A percentile compares a stretch with the other conserved stretches of the same genome.
These are phyloP conservation scores for Dendrobium chrysotoxum DNA, from an alignment of 106 monocot genomes.

Conservation along the genomic window DNA sequence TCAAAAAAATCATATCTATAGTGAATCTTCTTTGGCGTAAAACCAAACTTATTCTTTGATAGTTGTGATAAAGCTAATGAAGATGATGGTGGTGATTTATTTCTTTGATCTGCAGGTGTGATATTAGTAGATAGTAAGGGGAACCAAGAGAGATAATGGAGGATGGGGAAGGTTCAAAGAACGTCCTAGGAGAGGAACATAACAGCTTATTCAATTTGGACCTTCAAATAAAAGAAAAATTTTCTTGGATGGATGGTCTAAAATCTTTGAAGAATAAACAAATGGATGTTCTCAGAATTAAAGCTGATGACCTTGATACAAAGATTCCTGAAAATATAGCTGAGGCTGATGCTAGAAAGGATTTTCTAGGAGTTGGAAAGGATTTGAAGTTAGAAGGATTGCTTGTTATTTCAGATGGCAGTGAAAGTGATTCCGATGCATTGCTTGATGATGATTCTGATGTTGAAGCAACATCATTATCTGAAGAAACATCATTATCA, in stretches of 20 bases:
- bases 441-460: not conserved
- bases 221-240: not conserved
- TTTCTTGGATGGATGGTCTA: not conserved
- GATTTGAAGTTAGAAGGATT: not conserved
- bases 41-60: constrained; percentile 1
- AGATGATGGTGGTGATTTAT: not conserved
- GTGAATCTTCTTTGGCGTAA: not conserved
- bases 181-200: not conserved
- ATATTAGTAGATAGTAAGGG: not conserved
- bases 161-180: not conserved
- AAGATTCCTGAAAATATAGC: not conserved
- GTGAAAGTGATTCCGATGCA: not conserved
- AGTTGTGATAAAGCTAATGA: not conserved
- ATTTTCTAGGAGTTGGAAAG: not conserved
- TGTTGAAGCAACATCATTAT: not conserved
- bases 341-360: not conserved
- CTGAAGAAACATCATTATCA: constrained; percentile 5
- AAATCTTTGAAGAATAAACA: not conserved
- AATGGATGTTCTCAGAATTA: not conserved
- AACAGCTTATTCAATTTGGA: not conserved
- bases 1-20: not conserved
- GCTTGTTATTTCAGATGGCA: not conserved
- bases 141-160: not conserved
- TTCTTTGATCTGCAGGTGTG: not conserved
- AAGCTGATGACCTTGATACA: not conserved